phyloP scores from a whole-genome alignment of 2,329 filamentous ascomycete species.

The Aspergillus nomiae region DNA sequence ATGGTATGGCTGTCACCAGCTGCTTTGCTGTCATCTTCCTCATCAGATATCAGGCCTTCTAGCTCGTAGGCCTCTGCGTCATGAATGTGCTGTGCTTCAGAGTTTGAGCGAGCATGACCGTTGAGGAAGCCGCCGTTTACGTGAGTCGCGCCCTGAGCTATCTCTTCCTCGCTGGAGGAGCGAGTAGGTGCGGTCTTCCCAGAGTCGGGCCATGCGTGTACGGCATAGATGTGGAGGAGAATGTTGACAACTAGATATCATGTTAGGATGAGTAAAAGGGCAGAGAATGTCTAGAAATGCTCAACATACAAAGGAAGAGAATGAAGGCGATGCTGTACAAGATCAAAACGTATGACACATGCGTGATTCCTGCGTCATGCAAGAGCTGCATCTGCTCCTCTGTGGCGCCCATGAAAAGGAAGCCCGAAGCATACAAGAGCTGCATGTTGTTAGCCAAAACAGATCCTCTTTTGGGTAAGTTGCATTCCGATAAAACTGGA shows the following conservation, averaged over 20 bases:
- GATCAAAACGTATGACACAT: slow-evolving; percentile 90
- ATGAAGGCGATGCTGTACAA: slow-evolving; percentile 88
- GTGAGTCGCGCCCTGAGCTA: slow-evolving; percentile 21
- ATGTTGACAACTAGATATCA: slow-evolving; percentile 68
- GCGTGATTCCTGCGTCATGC: slow-evolving; percentile 72
- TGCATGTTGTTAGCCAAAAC: slow-evolving; percentile 43
- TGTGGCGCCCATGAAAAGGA: slow-evolving; percentile 96
- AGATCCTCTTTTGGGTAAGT: not conserved
- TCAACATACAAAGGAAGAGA: slow-evolving; percentile 72
- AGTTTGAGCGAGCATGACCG: slow-evolving; percentile 45
- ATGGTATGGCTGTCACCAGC: slow-evolving; percentile 15
- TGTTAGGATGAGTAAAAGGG: slow-evolving; percentile 14
- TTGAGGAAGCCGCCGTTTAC: slow-evolving; percentile 32
- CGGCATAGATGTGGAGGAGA: slow-evolving; percentile 81
- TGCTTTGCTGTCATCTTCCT: slow-evolving; percentile 62
- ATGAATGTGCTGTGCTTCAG: slow-evolving; percentile 57
- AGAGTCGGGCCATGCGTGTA: slow-evolving; percentile 53
- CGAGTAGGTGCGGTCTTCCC: slow-evolving; percentile 19
- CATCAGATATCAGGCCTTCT: slow-evolving; percentile 84
- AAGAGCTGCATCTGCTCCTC: slow-evolving; percentile 92
- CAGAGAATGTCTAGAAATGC: slow-evolving; percentile 24
- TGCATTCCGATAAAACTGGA: not conserved
- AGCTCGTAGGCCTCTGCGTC: slow-evolving; percentile 95
- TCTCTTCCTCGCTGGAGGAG: slow-evolving; percentile 13
- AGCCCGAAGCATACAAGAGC: slow-evolving; percentile 89